Percentiles rank a stretch among this genome's conserved stretches.
Conservation (phyloP, 2,329 filamentous ascomycete species). For the Trichoderma atrobrunneum region DNA sequence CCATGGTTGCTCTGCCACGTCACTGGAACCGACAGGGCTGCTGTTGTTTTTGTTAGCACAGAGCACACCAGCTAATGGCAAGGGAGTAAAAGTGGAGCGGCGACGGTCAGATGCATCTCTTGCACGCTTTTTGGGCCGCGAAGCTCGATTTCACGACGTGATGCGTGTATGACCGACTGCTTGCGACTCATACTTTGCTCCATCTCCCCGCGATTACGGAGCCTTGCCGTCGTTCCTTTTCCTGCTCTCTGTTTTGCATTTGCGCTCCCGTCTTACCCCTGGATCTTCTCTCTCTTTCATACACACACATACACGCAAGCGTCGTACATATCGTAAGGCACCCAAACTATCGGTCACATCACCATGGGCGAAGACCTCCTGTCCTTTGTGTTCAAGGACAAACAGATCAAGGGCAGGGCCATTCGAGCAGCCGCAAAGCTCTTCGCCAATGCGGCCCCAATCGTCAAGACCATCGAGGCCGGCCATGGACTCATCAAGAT, state of each 20-base stretch:
- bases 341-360: not conserved
- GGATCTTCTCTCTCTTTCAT: not conserved
- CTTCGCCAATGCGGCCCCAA: slow-evolving; percentile 10
- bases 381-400: slow-evolving; percentile 12
- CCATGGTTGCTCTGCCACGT: slow-evolving; percentile 16
- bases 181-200: not conserved
- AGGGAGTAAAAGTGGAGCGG: slow-evolving; percentile 10
- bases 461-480: slow-evolving; percentile 27
- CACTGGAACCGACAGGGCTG: slow-evolving; percentile 10
- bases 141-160: slow-evolving; percentile 3
- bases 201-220: not conserved
- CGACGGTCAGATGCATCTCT: slow-evolving; percentile 14
- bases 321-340: not conserved
- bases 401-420: slow-evolving; percentile 1
- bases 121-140: slow-evolving; percentile 13
- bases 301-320: not conserved
- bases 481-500: slow-evolving; percentile 28
- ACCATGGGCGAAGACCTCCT: slow-evolving; percentile 16
- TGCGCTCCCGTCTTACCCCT: not conserved
- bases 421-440: slow-evolving; percentile 10
- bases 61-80: not conserved
- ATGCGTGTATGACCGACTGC: not conserved
- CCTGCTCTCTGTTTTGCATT: not conserved
- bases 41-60: not conserved
- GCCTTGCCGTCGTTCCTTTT: not conserved